Evolutionary conservation across 495 filamentous ascomycete species (phyloP).

Genomic region (Daldinia concentrica): DNA sequence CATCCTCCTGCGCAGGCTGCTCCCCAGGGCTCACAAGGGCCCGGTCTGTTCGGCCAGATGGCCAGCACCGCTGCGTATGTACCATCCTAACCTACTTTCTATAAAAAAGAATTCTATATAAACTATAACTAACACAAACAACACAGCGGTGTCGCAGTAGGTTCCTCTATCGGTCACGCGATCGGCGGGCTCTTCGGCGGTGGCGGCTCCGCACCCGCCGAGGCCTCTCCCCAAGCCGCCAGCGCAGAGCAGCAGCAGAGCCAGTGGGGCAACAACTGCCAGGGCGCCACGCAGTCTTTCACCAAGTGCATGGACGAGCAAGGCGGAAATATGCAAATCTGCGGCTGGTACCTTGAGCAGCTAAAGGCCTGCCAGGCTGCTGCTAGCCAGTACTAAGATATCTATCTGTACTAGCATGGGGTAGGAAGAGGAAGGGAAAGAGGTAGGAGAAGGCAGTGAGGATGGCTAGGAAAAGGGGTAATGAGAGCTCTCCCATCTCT

Average conservation of each 20-base stretch:
- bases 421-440: neutral
- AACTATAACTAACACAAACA: conserved; percentile 25
- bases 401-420: neutral
- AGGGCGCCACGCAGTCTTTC: conserved; percentile 82
- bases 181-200: conserved; percentile 84
- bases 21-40: conserved; percentile 64
- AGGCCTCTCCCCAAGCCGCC: conserved; percentile 53
- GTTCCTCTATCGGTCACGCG: conserved; percentile 93
- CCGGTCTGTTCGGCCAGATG: conserved; percentile 86
- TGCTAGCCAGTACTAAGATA: conserved; percentile 80
- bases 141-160: conserved; percentile 89
- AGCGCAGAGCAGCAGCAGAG: conserved; percentile 52
- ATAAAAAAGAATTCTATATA: neutral
- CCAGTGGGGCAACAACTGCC: conserved; percentile 74
- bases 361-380: conserved; percentile 95
- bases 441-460: neutral
- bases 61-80: conserved; percentile 85
- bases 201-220: conserved; percentile 69
- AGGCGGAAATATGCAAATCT: conserved; percentile 91
- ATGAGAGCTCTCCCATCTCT: neutral
- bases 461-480: neutral
- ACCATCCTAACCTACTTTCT: neutral
- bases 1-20: conserved; percentile 54
- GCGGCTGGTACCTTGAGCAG: conserved; percentile 98
- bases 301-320: conserved; percentile 96